phyloP scores from a whole-genome alignment of 169 alveolate genomes.

The Eimeria maxima region DNA sequence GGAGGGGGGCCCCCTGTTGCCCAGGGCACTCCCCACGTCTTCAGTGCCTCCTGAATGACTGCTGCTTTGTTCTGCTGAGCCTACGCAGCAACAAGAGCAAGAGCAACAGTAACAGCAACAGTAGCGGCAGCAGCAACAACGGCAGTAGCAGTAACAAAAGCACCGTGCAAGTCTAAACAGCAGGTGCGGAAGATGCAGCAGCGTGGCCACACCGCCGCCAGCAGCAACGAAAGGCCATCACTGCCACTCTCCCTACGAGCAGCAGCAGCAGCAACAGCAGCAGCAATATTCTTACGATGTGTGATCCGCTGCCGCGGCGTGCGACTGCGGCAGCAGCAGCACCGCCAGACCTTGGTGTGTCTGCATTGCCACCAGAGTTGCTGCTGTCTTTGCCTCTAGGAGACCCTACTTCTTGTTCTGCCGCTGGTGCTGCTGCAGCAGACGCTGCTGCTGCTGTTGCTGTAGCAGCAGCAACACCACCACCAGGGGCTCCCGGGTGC shows the following conservation, averaged over 20 bases:
- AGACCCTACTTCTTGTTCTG: constrained; percentile 3
- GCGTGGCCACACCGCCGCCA: neutral
- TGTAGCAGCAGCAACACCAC: neutral
- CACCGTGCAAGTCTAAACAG: too few species aligned
- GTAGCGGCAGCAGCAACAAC: neutral
- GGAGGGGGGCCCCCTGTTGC: constrained; percentile 20
- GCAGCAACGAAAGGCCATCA: neutral
- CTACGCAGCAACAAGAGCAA: neutral
- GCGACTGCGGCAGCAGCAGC: neutral
- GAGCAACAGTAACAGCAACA: constrained; percentile 22
- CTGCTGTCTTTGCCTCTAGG: neutral
- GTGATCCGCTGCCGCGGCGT: neutral
- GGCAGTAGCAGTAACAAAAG: neutral
- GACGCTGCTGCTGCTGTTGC: neutral
- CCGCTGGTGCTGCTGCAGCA: neutral
- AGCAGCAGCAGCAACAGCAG: constrained; percentile 8
- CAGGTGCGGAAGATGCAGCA: neutral
- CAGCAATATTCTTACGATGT: neutral
- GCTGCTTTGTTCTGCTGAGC: constrained; percentile 9
- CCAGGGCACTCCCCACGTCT: constrained; percentile 65
- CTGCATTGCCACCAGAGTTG: neutral
- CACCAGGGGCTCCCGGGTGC: neutral
- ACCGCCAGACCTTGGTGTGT: neutral
- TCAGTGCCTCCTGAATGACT: constrained; percentile 14
- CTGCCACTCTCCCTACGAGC: neutral